Base-by-base conservation (phyloP, 1,284 basidiomycete genomes). In the Apiotrichum laibachii region DNA sequence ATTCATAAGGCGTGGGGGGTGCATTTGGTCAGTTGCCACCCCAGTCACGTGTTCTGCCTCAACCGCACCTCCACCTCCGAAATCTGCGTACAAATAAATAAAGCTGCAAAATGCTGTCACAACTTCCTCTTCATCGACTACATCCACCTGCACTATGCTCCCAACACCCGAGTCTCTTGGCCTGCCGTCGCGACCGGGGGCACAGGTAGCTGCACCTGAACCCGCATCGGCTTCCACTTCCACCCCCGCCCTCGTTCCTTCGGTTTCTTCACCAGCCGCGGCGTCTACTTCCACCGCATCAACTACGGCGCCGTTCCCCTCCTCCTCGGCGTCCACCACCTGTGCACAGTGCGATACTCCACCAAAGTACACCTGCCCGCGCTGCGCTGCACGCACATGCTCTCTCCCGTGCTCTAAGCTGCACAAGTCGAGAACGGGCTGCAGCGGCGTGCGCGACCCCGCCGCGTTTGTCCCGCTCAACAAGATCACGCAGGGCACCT, bases 341-440 rank as follows among this genome's bases (percentile, higher is more conserved):
- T 71, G 69, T 48, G 62, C 55, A 7, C 54, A 69, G 52, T 72
- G 71, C 61, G n/a, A 39, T 35, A 39, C 46, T n/a, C 22, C 64
- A 70, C 44, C 86, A 0, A 87, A 84, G 67, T 93, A 93, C 81
- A 90, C 86, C 54, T 93, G 90, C 71, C 90, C 90, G 0, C 82
- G 88, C 37, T 93, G 90, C 77, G 68, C 78, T 5, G 78, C 79
- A 31, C 82, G 81, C 47, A 88, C 88, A 37, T 93, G 90, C 75
- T 92, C 89, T 1, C 77, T 87, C 2, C 66, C 81, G 1, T 93
- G 90, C 70, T 86, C 88, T 4, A 80, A 79, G n/a, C 68, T 79
- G 13, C 90, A 93, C 79, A 93, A 92, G 73, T 63, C 77, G 5
- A 62, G 71, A 7, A 82, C 81, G n/a, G 81, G 80, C 16, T 93